Conservation (phyloP, 306 rosid species). For the Abrus pulchellus region DNA sequence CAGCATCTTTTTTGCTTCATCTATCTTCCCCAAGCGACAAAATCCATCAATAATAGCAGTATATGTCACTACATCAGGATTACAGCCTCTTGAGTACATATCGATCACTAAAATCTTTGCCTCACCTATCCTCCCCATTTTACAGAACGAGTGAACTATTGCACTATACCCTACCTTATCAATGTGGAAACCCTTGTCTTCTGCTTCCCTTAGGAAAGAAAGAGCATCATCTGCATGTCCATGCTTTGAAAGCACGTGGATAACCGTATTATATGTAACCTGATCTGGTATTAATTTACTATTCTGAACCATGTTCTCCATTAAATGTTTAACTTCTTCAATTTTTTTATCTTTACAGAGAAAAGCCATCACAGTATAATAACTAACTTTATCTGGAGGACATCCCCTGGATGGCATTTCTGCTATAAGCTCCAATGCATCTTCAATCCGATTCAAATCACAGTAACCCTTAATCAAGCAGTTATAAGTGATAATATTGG, state of each 20-base stretch:
- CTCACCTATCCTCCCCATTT: conserved; percentile 65
- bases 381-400: conserved; percentile 83
- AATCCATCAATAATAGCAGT: conserved; percentile 79
- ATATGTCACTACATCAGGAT: conserved; percentile 89
- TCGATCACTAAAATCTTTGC: conserved; percentile 75
- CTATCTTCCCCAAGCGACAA: conserved; percentile 78
- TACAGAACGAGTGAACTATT: conserved; percentile 81
- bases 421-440: conserved; percentile 73
- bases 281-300: conserved; percentile 74
- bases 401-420: conserved; percentile 77
- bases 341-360: conserved; percentile 76
- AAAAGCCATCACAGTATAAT: conserved; percentile 79
- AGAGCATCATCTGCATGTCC: conserved; percentile 81
- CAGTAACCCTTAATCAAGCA: conserved; percentile 90
- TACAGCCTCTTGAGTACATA: conserved; percentile 77
- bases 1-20: conserved; percentile 87
- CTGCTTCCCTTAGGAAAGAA: conserved; percentile 77
- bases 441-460: conserved; percentile 59
- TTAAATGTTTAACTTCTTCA: conserved; percentile 63
- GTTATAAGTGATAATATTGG: conserved; percentile 76
- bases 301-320: conserved; percentile 66
- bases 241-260: conserved; percentile 77
- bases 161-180: conserved; percentile 93
- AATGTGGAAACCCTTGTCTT: conserved; percentile 67
- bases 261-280: conserved; percentile 82